Evolutionary conservation across 768 basidiomycete genomes (phyloP).

Genomic region (Flagelloscypha sp.): DNA sequence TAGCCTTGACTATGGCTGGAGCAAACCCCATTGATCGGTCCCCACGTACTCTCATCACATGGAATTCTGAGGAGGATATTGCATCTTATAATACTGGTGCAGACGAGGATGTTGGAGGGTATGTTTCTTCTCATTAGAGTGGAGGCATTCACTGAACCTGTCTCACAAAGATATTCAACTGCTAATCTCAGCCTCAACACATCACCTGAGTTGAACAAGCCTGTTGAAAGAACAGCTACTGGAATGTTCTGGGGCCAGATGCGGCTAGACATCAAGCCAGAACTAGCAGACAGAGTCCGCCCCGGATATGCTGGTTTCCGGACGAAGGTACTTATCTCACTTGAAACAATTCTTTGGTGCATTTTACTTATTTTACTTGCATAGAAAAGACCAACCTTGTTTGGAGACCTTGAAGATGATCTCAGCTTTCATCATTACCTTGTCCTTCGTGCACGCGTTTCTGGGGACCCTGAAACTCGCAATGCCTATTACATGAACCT

Average conservation of each 20-base stretch:
- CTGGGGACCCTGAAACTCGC: constrained; percentile 67
- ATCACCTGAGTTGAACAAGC: constrained; percentile 34
- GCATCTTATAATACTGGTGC: constrained; percentile 68
- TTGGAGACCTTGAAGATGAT: constrained; percentile 82
- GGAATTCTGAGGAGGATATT: constrained; percentile 54
- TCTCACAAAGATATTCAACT: constrained; percentile 60
- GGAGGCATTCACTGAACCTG: no score
- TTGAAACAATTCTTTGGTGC: no score
- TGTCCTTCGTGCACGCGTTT: constrained; percentile 67
- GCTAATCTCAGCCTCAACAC: constrained; percentile 68
- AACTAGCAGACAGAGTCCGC: constrained; percentile 59
- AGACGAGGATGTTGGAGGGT: constrained; percentile 85
- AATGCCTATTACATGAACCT: constrained; percentile 91
- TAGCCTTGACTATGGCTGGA: constrained; percentile 76
- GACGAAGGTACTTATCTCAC: constrained; percentile 72
- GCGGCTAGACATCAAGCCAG: constrained; percentile 57
- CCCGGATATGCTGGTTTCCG: constrained; percentile 90
- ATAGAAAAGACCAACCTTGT: constrained; percentile 71
- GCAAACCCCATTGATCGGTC: constrained; percentile 51
- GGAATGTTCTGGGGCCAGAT: constrained; percentile 78
- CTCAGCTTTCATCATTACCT: constrained; percentile 75
- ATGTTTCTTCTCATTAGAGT: no score
- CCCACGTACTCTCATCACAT: constrained; percentile 58
- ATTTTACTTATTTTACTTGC: no score
- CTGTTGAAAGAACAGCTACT: constrained; percentile 42